phyloP scores from a whole-genome alignment of 306 rosid species.

The Vachellia pachyceras region DNA sequence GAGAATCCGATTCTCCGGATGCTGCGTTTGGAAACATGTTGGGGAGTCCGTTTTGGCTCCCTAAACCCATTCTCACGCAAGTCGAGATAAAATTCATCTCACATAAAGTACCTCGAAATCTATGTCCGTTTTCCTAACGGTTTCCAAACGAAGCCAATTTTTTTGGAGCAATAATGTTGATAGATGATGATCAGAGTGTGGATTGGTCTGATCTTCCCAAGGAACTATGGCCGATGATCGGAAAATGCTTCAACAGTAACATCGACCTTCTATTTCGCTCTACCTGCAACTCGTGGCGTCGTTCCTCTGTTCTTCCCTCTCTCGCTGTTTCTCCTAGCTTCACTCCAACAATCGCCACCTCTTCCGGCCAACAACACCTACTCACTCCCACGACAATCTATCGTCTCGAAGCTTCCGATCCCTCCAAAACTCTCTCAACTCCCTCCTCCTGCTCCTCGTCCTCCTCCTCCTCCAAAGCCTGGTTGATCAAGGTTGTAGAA shows the following conservation, averaged over 20 bases:
- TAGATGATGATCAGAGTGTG: not conserved
- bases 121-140: too few relatives aligned
- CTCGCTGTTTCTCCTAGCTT: not conserved
- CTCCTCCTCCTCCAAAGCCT: not conserved
- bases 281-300: not conserved
- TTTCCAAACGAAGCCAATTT: too few relatives aligned
- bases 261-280: constrained; percentile 7
- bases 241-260: not conserved
- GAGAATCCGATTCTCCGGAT: not conserved
- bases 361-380: not conserved
- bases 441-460: too few relatives aligned
- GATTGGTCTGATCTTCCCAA: not conserved
- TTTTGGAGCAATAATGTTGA: not conserved
- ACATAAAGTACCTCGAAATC: too few relatives aligned
- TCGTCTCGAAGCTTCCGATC: not conserved
- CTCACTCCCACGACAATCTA: not conserved
- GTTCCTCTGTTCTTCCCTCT: not conserved
- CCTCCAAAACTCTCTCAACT: not conserved
- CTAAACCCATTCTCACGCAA: too few relatives aligned
- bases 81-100: too few relatives aligned
- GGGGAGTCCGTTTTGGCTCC: too few relatives aligned
- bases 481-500: not conserved
- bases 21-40: too few relatives aligned
- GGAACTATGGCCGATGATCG: not conserved
- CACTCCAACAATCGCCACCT: not conserved